Evolutionary conservation across 352 stramenopile species (phyloP).

Genomic region (Globisporangium carolinianum): DNA sequence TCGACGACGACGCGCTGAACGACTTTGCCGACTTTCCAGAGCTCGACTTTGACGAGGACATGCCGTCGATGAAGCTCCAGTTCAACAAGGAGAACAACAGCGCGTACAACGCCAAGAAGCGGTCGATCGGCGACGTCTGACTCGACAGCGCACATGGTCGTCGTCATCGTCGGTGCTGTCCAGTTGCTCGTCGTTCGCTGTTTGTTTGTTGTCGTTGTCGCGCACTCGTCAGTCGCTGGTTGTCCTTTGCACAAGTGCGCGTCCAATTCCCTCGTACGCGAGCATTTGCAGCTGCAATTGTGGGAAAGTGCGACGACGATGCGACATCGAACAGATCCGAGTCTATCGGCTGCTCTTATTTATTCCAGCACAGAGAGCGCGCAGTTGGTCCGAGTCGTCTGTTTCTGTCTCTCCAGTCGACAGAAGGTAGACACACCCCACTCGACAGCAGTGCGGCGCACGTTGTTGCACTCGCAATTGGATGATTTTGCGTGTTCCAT

Average conservation of each 20-base stretch:
- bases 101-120: conserved; percentile 52
- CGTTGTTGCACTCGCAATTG: too few relatives aligned
- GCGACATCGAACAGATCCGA: neutral
- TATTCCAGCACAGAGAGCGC: conserved; percentile 9
- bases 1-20: conserved; percentile 61
- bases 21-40: conserved; percentile 72
- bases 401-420: too few relatives aligned
- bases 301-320: neutral
- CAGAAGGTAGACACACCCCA: too few relatives aligned
- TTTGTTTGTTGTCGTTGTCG: neutral
- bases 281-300: too few relatives aligned
- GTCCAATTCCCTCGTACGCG: too few relatives aligned
- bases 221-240: neutral
- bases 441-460: too few relatives aligned
- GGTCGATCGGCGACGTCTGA: conserved; percentile 61
- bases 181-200: neutral
- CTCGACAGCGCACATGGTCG: too few relatives aligned
- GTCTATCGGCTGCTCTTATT: conserved; percentile 4
- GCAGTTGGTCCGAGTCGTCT: too few relatives aligned
- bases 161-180: neutral
- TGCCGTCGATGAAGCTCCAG: conserved; percentile 32
- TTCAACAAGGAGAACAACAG: conserved; percentile 65
- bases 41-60: conserved; percentile 66
- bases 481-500: too few relatives aligned
- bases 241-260: too few relatives aligned